Base-by-base conservation (phyloP, 768 basidiomycete genomes). In the Boletus edulis region DNA sequence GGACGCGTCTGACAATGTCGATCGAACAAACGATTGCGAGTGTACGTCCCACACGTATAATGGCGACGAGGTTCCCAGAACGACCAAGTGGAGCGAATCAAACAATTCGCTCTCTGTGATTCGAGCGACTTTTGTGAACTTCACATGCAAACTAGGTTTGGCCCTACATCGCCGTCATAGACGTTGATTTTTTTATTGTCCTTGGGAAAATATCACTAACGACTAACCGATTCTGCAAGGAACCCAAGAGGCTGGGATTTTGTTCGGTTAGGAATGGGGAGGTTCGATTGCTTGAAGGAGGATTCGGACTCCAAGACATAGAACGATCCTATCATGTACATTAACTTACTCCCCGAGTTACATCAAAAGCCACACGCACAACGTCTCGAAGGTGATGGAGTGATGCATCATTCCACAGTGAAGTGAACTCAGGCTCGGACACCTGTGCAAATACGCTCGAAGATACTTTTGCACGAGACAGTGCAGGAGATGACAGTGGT, bases 211-310 rank as follows among this genome's bases (percentile, higher is more conserved):
- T 41, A 43, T 41, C 15, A 44, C 35, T 35, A 52, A 39, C 17
- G 46, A 52, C 84, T 71, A 61, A 89, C 89, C 80, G 73, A 55
- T 85, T 75, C 66, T 81, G 76, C n/a, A 82, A 80, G 10, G 83
- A 78, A 7, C 81, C 76, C 54, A 81, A 83, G 6, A 82, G 67
- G 11, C 73, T 59, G 39, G 68, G 64, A 51, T 80, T 73, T 66
- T 90, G 87, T 65, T 91, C 88, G 5, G 89, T 87, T 22, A 92
- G 69, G 62, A 91, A 87, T 0, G 85, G 75, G 0, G 83, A 78
- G 0, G 74, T 70, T 17, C 71, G 67, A 11, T 75, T 65, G 13
- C 57, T 56, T 76, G 73, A 45, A 20, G 46, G 52, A 24, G 50
- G 50, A 82, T 67, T 54, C 9, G 78, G 64, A 65, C 88, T 86